Conservation (phyloP, 306 rosid genomes). For the Trifolium dubium region DNA sequence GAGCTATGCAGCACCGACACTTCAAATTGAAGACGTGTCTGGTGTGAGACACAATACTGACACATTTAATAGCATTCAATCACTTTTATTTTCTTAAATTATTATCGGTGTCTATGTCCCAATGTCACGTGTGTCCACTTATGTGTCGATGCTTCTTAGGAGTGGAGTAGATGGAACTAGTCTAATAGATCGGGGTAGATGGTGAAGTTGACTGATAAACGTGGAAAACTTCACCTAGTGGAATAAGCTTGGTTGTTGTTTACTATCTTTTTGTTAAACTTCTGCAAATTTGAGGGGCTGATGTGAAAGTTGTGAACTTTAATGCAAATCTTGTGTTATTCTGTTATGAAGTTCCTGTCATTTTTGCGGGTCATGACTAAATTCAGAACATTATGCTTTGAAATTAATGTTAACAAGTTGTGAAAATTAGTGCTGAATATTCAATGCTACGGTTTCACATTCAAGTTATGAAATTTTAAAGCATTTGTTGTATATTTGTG, state of each 20-base stretch:
- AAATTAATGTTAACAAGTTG: constrained; percentile 14
- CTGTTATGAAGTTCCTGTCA: neutral
- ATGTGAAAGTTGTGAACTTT: neutral
- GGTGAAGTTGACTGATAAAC: neutral
- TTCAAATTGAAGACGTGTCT: neutral
- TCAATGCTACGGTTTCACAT: neutral
- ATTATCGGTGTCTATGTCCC: neutral
- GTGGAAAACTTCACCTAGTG: neutral
- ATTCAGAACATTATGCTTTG: constrained; percentile 24
- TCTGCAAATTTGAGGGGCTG: constrained; percentile 3
- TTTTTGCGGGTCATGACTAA: neutral
- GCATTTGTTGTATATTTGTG: constrained; percentile 21
- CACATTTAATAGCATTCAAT: neutral
- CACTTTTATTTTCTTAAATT: neutral
- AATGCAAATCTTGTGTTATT: neutral
- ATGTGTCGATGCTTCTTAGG: neutral
- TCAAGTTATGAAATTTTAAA: neutral
- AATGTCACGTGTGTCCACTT: neutral
- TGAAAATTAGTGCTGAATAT: neutral
- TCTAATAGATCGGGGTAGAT: neutral
- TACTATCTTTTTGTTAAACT: neutral
- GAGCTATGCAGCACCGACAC: neutral
- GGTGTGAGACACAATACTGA: neutral
- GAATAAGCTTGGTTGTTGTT: neutral
- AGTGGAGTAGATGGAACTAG: neutral